Conservation (phyloP, 148 eudicot species). For the Rhododendron vialii region DNA sequence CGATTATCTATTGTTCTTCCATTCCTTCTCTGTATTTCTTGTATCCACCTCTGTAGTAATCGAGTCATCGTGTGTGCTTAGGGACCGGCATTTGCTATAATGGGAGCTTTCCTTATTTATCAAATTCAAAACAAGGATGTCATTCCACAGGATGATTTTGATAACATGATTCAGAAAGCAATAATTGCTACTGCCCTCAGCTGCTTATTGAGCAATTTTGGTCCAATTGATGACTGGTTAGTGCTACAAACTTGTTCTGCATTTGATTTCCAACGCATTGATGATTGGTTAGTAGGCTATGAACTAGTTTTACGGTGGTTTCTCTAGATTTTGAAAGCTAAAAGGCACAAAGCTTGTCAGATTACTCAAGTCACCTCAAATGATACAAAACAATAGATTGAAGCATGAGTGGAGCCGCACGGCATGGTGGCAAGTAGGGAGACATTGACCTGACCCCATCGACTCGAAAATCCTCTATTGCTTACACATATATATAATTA, state of each 20-base stretch:
- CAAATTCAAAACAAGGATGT: slow-evolving; percentile 63
- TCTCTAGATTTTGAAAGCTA: not conserved
- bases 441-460: too few species aligned
- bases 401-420: not conserved
- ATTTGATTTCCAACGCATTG: not conserved
- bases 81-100: slow-evolving; percentile 77
- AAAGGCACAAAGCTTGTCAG: not conserved
- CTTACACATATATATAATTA: too few species aligned
- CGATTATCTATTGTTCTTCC: not conserved
- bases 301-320: not conserved
- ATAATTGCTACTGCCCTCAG: slow-evolving; percentile 49
- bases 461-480: too few species aligned
- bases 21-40: not conserved
- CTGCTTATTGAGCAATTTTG: slow-evolving; percentile 54
- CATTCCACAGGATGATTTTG: slow-evolving; percentile 31
- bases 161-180: slow-evolving; percentile 63
- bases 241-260: not conserved
- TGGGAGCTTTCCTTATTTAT: slow-evolving; percentile 83
- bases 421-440: too few species aligned
- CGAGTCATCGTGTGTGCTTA: slow-evolving; percentile 14
- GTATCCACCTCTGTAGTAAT: not conserved
- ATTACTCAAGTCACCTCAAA: not conserved
- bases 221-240: slow-evolving; percentile 80
- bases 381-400: not conserved
- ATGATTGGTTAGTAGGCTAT: not conserved